Conservation (phyloP, 805 yeast genomes). For the Wickerhamiella sorbophila region DNA sequence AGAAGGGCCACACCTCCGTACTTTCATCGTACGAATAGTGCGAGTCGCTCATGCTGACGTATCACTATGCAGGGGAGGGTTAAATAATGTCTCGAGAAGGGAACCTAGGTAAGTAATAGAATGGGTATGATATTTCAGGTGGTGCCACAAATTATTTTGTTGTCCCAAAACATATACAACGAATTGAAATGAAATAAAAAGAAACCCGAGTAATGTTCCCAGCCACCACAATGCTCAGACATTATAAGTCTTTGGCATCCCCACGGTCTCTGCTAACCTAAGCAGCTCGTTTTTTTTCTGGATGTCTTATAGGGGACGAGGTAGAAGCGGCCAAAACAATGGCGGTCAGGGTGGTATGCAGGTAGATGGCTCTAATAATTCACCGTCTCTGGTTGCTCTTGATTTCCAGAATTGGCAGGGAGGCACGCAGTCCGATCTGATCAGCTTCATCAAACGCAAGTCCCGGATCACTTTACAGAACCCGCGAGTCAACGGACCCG, state of each 20-base stretch:
- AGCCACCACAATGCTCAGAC: too few species aligned
- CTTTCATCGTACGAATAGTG: slow-evolving; percentile 74
- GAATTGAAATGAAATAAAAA: too few species aligned
- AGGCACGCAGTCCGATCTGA: slow-evolving; percentile 53
- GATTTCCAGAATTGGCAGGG: slow-evolving; percentile 74
- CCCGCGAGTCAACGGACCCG: slow-evolving; percentile 40
- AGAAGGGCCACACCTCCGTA: slow-evolving; percentile 89
- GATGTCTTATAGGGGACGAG: background rate
- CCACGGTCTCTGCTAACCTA: background rate
- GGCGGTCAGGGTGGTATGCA: slow-evolving; percentile 21
- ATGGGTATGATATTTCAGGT: too few species aligned
- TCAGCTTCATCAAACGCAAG: slow-evolving; percentile 56
- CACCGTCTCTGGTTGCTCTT: slow-evolving; percentile 28
- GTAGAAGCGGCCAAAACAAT: background rate
- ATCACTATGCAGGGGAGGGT: background rate
- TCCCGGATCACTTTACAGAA: slow-evolving; percentile 41
- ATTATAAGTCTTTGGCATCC: too few species aligned
- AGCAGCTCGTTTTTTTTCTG: background rate
- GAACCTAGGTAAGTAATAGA: too few species aligned
- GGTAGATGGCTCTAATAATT: slow-evolving; percentile 19
- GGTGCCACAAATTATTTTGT: too few species aligned
- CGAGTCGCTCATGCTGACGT: slow-evolving; percentile 32
- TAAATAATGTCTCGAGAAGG: too few species aligned
- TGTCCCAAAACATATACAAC: too few species aligned
- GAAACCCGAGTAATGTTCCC: too few species aligned